Conservation (phyloP, 1,284 basidiomycete genomes). For the Stygiomarasmius scandens region DNA sequence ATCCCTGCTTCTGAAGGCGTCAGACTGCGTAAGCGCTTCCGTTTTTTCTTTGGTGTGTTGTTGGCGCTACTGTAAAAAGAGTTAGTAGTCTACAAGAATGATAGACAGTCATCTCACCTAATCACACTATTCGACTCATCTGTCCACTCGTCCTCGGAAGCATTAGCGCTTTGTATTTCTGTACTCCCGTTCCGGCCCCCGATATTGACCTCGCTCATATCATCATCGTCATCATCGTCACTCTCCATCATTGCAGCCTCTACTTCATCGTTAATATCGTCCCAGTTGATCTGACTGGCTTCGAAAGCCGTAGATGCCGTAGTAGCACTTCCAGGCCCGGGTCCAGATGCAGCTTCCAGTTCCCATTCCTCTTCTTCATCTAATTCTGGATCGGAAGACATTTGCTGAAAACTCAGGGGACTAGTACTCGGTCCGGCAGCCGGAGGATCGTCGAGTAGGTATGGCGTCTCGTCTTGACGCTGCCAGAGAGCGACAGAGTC, state of each 20-base stretch:
- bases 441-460: constrained; percentile 61
- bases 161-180: constrained; percentile 40
- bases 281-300: constrained; percentile 70
- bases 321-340: constrained; percentile 1
- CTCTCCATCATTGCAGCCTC: constrained; percentile 84
- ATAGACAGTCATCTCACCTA: constrained; percentile 37
- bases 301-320: constrained; percentile 36
- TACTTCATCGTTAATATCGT: constrained; percentile 83
- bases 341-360: constrained; percentile 34
- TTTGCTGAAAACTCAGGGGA: constrained; percentile 54
- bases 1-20: constrained; percentile 63
- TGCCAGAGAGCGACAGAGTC: constrained; percentile 85
- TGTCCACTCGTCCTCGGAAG: constrained; percentile 53
- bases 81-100: constrained; percentile 1
- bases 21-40: constrained; percentile 70
- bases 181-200: constrained; percentile 29
- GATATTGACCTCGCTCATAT: constrained; percentile 18
- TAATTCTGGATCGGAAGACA: constrained; percentile 68
- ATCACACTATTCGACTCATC: constrained; percentile 48
- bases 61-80: constrained; percentile 36
- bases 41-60: constrained; percentile 52
- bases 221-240: constrained; percentile 56
- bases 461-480: constrained; percentile 71
- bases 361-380: constrained; percentile 65
- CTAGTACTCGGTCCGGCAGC: constrained; percentile 40